Percentiles rank a stretch among this genome's conserved stretches.
These are phyloP conservation scores for Microbotryum silenes-acaulis DNA, from an alignment of 1,284 basidiomycete genomes.

Conservation along the genomic window DNA sequence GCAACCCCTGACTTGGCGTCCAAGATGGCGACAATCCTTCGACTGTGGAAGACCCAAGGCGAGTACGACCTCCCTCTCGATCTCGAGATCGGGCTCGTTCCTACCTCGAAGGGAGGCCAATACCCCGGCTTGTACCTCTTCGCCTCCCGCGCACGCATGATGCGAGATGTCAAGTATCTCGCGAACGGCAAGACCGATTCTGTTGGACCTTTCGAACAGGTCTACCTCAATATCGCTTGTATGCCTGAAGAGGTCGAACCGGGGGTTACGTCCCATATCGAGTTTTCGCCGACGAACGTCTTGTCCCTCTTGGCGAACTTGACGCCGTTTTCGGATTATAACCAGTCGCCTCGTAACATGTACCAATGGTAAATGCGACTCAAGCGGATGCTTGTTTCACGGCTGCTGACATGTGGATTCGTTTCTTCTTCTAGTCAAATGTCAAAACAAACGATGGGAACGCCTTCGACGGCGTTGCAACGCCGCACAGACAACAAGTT, in stretches of 20 bases:
- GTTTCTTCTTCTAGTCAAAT: slow-evolving; percentile 53
- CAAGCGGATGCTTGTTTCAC: not conserved
- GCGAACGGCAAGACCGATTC: slow-evolving; percentile 79
- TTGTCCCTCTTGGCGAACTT: slow-evolving; percentile 64
- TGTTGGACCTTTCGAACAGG: slow-evolving; percentile 95
- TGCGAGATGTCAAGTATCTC: slow-evolving; percentile 93
- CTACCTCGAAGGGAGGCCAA: slow-evolving; percentile 83
- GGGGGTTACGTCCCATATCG: slow-evolving; percentile 73
- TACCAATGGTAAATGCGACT: slow-evolving; percentile 45
- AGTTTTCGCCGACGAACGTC: slow-evolving; percentile 91
- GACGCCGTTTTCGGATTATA: slow-evolving; percentile 80
- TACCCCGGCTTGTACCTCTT: slow-evolving; percentile 96
- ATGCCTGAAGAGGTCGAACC: slow-evolving; percentile 79
- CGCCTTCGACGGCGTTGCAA: slow-evolving; percentile 80
- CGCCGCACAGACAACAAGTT: slow-evolving; percentile 98
- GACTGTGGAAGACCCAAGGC: slow-evolving; percentile 92
- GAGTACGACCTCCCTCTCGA: slow-evolving; percentile 77
- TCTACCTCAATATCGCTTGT: slow-evolving; percentile 98
- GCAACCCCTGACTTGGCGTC: slow-evolving; percentile 66
- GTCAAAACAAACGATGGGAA: slow-evolving; percentile 99
- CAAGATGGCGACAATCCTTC: slow-evolving; percentile 72
- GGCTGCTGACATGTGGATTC: slow-evolving; percentile 30
- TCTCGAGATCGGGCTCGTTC: slow-evolving; percentile 90
- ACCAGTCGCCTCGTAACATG: slow-evolving; percentile 60
- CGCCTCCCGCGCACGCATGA: slow-evolving; percentile 82